Evolutionary conservation across 1,139 yeast species (phyloP).

Genomic region (Yamadazyma sp.): DNA sequence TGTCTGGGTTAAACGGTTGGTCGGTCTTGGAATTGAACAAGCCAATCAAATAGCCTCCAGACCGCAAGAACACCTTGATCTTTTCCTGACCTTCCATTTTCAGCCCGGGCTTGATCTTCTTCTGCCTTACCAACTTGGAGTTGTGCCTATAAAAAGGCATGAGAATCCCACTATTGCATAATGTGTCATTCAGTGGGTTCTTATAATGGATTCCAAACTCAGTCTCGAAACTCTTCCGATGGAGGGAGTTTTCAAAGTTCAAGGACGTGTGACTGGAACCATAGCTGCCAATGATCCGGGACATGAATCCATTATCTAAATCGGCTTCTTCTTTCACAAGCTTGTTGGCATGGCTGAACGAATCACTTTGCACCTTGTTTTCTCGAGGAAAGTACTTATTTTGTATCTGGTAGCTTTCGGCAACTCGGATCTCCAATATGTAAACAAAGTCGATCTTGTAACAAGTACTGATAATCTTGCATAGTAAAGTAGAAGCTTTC

Average conservation of each 20-base stretch:
- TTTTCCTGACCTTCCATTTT: slow-evolving; percentile 15
- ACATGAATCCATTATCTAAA: slow-evolving; percentile 31
- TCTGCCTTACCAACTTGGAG: slow-evolving; percentile 42
- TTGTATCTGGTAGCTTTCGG: slow-evolving; percentile 43
- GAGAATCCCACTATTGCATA: slow-evolving; percentile 47
- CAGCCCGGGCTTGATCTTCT: slow-evolving; percentile 10
- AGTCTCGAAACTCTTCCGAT: slow-evolving; percentile 49
- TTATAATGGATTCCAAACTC: slow-evolving; percentile 54
- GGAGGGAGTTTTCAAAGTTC: slow-evolving; percentile 45
- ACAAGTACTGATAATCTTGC: slow-evolving; percentile 38
- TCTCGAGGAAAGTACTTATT: slow-evolving; percentile 42
- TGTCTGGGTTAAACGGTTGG: slow-evolving; percentile 35
- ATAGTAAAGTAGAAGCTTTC: slow-evolving; percentile 40
- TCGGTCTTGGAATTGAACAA: slow-evolving; percentile 38
- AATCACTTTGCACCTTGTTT: slow-evolving; percentile 44
- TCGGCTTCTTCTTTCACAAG: slow-evolving; percentile 25
- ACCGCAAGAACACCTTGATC: slow-evolving; percentile 44
- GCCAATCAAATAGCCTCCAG: slow-evolving; percentile 61
- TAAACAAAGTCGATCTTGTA: slow-evolving; percentile 51
- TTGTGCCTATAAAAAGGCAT: slow-evolving; percentile 51
- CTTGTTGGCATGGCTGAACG: slow-evolving; percentile 37
- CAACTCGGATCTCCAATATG: slow-evolving; percentile 55
- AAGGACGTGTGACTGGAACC: slow-evolving; percentile 32
- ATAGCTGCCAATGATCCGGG: slow-evolving; percentile 49
- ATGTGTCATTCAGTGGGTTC: slow-evolving; percentile 23